These are phyloP conservation scores for Macaranga tanarius DNA, from an alignment of 441 rosid genomes.

Conservation along the genomic window DNA sequence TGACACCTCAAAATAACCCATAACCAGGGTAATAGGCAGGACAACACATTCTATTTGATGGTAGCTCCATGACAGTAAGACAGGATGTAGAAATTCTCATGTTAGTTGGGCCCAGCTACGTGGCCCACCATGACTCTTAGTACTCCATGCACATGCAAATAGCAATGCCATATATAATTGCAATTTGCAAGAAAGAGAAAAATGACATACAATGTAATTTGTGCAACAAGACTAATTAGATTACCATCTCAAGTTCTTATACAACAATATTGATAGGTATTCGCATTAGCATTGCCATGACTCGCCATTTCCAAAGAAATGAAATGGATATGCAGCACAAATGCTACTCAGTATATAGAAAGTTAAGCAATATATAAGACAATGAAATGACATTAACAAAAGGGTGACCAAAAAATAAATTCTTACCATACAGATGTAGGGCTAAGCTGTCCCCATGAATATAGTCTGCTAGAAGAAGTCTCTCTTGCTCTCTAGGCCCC, in stretches of 20 bases:
- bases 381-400: not conserved
- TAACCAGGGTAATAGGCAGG: not conserved
- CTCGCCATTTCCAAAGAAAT: not conserved
- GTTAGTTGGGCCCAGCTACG: not conserved
- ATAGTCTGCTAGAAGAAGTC: slow-evolving; percentile 87
- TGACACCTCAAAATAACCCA: not conserved
- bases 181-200: not conserved
- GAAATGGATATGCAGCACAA: not conserved
- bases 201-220: not conserved
- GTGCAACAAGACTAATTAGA: not conserved
- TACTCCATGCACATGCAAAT: not conserved
- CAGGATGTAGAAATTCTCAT: not conserved
- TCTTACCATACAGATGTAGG: slow-evolving; percentile 85
- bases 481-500: slow-evolving; percentile 96
- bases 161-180: not conserved
- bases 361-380: not conserved
- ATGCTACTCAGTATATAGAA: not conserved
- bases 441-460: slow-evolving; percentile 86
- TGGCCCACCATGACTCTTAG: not conserved
- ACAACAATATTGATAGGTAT: not conserved
- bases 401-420: not conserved
- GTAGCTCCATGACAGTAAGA: not conserved
- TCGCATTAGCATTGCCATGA: not conserved
- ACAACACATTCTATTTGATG: not conserved
- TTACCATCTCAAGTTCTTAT: not conserved